Percentiles rank a stretch among this genome's conserved stretches.
Evolutionary conservation across 2,329 filamentous ascomycete species (phyloP).

Genomic region (Cladosporium velox): DNA sequence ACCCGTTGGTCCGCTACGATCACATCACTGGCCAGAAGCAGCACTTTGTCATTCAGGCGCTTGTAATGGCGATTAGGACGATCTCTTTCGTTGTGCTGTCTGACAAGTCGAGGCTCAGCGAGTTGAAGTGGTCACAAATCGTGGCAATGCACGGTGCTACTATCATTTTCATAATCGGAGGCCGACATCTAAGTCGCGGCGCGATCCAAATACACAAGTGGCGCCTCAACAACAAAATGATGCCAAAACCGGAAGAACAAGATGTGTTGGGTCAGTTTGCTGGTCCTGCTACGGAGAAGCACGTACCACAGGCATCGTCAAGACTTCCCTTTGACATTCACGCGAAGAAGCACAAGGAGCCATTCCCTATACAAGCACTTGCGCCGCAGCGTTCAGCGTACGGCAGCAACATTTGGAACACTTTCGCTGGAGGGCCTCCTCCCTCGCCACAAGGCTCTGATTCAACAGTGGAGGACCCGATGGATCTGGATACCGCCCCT

Average conservation of each 20-base stretch:
- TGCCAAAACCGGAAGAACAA: slow-evolving; percentile 35
- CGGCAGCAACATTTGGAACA: slow-evolving; percentile 23
- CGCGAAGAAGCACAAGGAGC: slow-evolving; percentile 26
- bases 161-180: slow-evolving; percentile 53
- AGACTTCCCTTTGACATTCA: slow-evolving; percentile 33
- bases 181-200: slow-evolving; percentile 29
- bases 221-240: slow-evolving; percentile 36
- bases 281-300: slow-evolving; percentile 29
- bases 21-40: slow-evolving; percentile 17
- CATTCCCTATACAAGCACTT: slow-evolving; percentile 42
- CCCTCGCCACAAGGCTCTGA: slow-evolving; percentile 29
- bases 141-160: slow-evolving; percentile 58
- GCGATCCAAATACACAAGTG: slow-evolving; percentile 32
- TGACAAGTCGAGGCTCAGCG: slow-evolving; percentile 7
- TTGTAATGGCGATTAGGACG: slow-evolving; percentile 60
- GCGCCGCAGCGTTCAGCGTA: slow-evolving; percentile 28
- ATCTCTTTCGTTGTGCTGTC: slow-evolving; percentile 34
- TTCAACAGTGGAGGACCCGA: slow-evolving; percentile 54
- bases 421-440: slow-evolving; percentile 23
- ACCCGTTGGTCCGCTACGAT: slow-evolving; percentile 24
- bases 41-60: slow-evolving; percentile 31
- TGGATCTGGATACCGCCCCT: slow-evolving; percentile 68
- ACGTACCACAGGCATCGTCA: slow-evolving; percentile 31
- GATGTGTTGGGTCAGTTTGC: slow-evolving; percentile 34
- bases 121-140: slow-evolving; percentile 37